Evolutionary conservation across 1,284 basidiomycete genomes (phyloP).

Genomic region (Microbotryum lychnidis-dioicae): DNA sequence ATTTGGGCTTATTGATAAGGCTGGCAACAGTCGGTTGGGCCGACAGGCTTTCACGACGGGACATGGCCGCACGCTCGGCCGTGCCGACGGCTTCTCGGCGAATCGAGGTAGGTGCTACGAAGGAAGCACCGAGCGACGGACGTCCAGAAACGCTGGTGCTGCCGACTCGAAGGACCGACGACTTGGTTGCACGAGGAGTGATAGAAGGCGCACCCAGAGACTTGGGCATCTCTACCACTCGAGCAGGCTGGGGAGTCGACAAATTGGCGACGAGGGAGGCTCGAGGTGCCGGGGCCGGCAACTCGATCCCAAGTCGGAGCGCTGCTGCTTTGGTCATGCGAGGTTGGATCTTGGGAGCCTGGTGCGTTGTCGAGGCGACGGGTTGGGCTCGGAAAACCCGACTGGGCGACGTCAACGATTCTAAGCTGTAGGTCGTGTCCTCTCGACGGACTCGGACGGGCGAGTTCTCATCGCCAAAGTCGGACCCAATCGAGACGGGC

Average conservation of each 20-base stretch:
- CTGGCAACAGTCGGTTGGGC: neutral
- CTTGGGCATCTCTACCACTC: constrained; percentile 19
- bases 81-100: constrained; percentile 18
- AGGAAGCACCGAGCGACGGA: neutral
- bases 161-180: constrained; percentile 12
- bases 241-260: neutral
- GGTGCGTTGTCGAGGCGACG: constrained; percentile 52
- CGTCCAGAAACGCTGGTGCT: constrained; percentile 2
- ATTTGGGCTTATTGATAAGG: neutral
- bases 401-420: neutral
- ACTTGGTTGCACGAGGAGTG: constrained; percentile 53
- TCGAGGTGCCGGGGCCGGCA: constrained; percentile 9
- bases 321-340: constrained; percentile 68
- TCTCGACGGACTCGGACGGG: neutral
- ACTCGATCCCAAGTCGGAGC: constrained; percentile 48
- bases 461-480: neutral
- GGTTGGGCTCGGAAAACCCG: constrained; percentile 58
- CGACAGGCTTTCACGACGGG: neutral
- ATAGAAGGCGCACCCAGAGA: constrained; percentile 50
- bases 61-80: constrained; percentile 15
- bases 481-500: neutral
- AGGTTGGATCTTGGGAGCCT: constrained; percentile 60
- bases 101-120: neutral
- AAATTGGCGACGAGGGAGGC: neutral
- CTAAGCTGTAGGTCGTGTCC: neutral